Evolutionary conservation across 2,329 filamentous ascomycete genomes (phyloP).

Genomic region (Tolypocladium nubicola): DNA sequence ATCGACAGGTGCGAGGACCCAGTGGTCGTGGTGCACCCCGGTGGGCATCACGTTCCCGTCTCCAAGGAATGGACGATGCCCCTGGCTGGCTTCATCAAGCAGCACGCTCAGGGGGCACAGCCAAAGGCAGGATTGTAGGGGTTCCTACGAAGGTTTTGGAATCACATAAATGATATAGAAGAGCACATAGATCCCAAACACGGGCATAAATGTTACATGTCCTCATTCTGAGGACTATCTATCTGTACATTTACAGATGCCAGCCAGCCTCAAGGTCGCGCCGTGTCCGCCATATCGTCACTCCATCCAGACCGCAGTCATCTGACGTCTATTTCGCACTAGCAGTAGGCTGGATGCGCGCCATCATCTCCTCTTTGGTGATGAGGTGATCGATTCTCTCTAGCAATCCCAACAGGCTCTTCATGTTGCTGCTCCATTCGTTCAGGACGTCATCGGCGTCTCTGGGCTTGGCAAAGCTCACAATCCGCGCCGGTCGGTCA

Average conservation of each 20-base stretch:
- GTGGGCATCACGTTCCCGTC: constrained; percentile 82
- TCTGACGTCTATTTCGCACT: constrained; percentile 22
- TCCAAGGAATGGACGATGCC: constrained; percentile 72
- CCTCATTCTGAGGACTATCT: constrained; percentile 20
- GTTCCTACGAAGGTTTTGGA: constrained; percentile 2
- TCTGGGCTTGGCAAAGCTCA: constrained; percentile 89
- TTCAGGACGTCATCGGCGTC: constrained; percentile 95
- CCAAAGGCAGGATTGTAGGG: constrained; percentile 14
- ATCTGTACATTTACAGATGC: constrained; percentile 22
- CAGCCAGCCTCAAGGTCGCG: background rate
- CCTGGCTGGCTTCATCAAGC: constrained; percentile 58
- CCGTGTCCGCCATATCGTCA: background rate
- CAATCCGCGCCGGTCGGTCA: constrained; percentile 81
- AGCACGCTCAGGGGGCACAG: constrained; percentile 19
- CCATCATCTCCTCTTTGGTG: constrained; percentile 99
- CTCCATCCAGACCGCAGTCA: constrained; percentile 7
- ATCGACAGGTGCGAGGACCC: constrained; percentile 51
- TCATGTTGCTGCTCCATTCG: constrained; percentile 98
- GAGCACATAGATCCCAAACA: constrained; percentile 10
- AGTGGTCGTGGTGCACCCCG: constrained; percentile 60
- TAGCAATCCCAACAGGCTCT: constrained; percentile 72
- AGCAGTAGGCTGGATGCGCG: constrained; percentile 70
- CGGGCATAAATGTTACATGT: constrained; percentile 16
- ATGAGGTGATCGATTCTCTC: constrained; percentile 96
- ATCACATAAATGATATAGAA: background rate